Percentiles rank a stretch among this genome's conserved stretches.
phyloP scores from a whole-genome alignment of 768 basidiomycete species.

The Russula griseocarnosa region DNA sequence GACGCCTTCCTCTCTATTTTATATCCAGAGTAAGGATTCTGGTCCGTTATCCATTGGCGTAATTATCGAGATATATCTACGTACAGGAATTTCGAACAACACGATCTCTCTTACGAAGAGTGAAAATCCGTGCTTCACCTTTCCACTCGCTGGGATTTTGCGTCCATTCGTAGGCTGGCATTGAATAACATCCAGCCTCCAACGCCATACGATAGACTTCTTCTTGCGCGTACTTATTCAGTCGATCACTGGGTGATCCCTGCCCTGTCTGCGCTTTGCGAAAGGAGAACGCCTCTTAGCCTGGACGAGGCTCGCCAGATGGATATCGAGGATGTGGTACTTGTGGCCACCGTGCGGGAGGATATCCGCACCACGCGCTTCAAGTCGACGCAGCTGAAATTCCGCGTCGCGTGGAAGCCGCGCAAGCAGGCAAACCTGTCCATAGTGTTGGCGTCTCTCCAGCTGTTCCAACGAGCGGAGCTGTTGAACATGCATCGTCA shows the following conservation, averaged over 20 bases:
- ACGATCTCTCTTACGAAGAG: slow-evolving; percentile 5
- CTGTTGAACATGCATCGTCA: neutral
- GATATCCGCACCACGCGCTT: slow-evolving; percentile 1
- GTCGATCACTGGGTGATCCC: slow-evolving; percentile 20
- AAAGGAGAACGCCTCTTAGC: slow-evolving; percentile 8
- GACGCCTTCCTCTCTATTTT: slow-evolving; percentile 15
- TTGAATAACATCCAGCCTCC: slow-evolving; percentile 3
- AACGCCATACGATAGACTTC: slow-evolving; percentile 9
- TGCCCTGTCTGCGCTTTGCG: slow-evolving; percentile 16
- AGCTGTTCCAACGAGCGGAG: neutral
- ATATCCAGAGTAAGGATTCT: slow-evolving; percentile 12
- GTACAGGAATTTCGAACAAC: slow-evolving; percentile 10
- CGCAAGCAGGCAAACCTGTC: neutral
- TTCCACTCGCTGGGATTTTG: slow-evolving; percentile 34
- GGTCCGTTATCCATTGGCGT: neutral
- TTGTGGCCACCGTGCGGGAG: slow-evolving; percentile 17
- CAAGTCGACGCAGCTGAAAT: neutral
- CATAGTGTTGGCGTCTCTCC: neutral
- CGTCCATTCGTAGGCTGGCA: slow-evolving; percentile 28
- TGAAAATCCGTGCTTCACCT: slow-evolving; percentile 32
- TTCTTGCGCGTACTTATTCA: slow-evolving; percentile 10
- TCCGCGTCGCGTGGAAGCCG: neutral
- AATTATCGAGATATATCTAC: neutral
- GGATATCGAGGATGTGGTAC: slow-evolving; percentile 17
- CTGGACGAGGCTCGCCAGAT: slow-evolving; percentile 15